phyloP scores from a whole-genome alignment of 163 green algal genomes.

The Smithsoniella earleae region DNA sequence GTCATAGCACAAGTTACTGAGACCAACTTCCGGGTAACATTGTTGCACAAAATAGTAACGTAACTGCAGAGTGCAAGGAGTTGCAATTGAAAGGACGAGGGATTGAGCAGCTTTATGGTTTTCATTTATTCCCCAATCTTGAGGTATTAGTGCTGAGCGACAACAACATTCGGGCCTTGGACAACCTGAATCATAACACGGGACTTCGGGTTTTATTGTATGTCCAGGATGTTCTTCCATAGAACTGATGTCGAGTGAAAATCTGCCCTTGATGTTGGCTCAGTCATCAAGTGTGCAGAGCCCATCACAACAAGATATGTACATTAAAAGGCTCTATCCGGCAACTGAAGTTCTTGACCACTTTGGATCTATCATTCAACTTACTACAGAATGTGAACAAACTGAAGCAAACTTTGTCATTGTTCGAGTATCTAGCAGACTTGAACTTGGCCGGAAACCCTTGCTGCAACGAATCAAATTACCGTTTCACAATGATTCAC shows the following conservation, averaged over 20 bases:
- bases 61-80: conserved; percentile 51
- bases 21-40: neutral
- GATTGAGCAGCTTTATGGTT: conserved; percentile 49
- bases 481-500: conserved; percentile 51
- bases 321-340: conserved; percentile 53
- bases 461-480: conserved; percentile 63
- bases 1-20: neutral
- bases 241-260: no score
- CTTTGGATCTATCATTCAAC: conserved; percentile 57
- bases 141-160: conserved; percentile 55
- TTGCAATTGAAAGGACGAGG: conserved; percentile 47
- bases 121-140: conserved; percentile 55
- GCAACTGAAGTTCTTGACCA: conserved; percentile 48
- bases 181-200: no score
- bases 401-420: neutral
- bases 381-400: conserved; percentile 53
- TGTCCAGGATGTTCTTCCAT: no score
- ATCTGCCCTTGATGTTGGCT: no score
- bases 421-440: neutral
- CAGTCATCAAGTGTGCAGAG: conserved; percentile 37
- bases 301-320: conserved; percentile 56
- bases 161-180: conserved; percentile 42
- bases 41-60: neutral
- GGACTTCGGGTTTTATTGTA: no score
- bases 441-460: conserved; percentile 48